Conservation (phyloP, 2,329 filamentous ascomycete genomes). For the Epichloe festucae region DNA sequence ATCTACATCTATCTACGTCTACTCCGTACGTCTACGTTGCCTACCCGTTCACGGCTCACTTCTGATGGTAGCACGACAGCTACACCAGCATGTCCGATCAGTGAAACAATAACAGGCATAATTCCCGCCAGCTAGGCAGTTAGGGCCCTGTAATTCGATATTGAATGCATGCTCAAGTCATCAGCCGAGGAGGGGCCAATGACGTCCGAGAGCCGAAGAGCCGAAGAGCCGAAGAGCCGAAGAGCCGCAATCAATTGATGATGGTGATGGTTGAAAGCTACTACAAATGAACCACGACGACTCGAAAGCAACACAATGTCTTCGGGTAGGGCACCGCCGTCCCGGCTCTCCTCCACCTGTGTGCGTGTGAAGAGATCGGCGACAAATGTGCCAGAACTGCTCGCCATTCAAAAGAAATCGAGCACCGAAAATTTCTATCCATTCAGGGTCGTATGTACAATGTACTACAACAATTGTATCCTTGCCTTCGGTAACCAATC, state of each 20-base stretch:
- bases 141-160: background rate
- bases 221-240: background rate
- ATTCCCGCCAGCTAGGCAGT: background rate
- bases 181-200: background rate
- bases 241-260: background rate
- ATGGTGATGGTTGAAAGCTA: background rate
- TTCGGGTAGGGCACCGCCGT: background rate
- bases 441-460: background rate
- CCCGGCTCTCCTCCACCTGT: no score
- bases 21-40: no score
- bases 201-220: background rate
- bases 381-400: background rate
- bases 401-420: background rate
- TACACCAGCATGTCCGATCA: no score
- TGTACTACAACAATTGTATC: background rate
- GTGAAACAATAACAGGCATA: background rate
- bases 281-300: background rate
- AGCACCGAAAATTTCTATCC: background rate
- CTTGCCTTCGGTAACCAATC: constrained; percentile 4
- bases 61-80: no score
- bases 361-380: background rate
- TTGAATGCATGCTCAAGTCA: background rate
- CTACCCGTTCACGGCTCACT: no score
- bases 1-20: no score
- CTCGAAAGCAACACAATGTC: background rate